Base-by-base conservation (phyloP, 495 filamentous ascomycete genomes). In the Pseudevernia furfuracea region DNA sequence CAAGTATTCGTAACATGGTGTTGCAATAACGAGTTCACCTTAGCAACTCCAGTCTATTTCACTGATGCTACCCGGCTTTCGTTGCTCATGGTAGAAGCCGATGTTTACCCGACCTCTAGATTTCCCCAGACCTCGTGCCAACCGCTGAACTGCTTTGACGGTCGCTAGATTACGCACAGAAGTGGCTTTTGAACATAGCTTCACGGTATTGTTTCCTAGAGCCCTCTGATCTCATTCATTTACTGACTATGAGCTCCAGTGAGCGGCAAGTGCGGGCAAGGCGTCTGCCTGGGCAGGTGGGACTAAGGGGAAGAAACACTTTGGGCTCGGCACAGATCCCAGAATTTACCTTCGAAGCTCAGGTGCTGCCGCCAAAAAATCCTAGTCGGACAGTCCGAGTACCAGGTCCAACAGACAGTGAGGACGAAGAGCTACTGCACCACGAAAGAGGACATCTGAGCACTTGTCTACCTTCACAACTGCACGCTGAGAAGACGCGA, bases 381-480 rank as follows among this genome's bases (percentile, higher is more conserved):
- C 17, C 65, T 14, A 56, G 36, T 25, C 58, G 37, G 11, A 60
- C 37, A 5, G 58, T 65, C 37, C 58, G 49, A 4, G 58, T 68
- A 15, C 53, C 66, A 4, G 59, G 58, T 30, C 59, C 63, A 4
- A 68, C 39, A 57, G n/a, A 37, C 8, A 68, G 62, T n/a, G 66
- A 65, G 37, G 66, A 68, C 43, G 62, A 60, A 30, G 62, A 65
- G 23, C 36, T 59, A 14, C 46, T 41, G 15, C 34, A n/a, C 21
- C 30, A 34, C 19, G 62, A 68, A 38, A 36, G 1, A n/a, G 21
- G 38, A 25, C 7, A 3, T 38, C 4, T 41, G 30, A 11, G 49
- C 32, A 30, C 36, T 25, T 32, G 21, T 41, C 37, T 59, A 8
- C 41, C 60, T 14, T 17, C 32, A 43, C 60, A 46, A 21, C 53